These are phyloP conservation scores for Whalleya microplaca DNA, from an alignment of 2,329 filamentous ascomycete genomes.

Conservation along the genomic window DNA sequence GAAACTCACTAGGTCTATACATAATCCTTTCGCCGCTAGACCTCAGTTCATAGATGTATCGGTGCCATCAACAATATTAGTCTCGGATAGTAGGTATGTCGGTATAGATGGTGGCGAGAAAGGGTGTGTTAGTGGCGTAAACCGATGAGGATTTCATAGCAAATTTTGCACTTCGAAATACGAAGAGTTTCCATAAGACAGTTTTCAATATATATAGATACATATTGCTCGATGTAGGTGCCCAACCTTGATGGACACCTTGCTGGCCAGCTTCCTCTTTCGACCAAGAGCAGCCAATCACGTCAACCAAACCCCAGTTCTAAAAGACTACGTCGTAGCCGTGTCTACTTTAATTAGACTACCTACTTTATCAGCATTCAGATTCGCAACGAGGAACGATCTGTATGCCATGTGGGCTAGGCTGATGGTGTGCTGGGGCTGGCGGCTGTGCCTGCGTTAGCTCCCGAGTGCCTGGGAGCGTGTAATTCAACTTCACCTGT, in stretches of 20 bases:
- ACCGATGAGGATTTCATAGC: no score
- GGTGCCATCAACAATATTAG: no score
- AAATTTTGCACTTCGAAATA: no score
- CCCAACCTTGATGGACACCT: constrained; percentile 24
- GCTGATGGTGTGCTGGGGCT: constrained; percentile 6
- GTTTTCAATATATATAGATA: no score
- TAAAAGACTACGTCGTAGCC: neutral
- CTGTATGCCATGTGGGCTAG: neutral
- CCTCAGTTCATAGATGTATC: no score
- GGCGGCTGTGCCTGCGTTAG: constrained; percentile 24
- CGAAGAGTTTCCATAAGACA: no score
- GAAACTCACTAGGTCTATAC: no score
- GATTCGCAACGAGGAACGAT: neutral
- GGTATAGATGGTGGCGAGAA: no score
- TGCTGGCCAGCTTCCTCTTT: constrained; percentile 19
- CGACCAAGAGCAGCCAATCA: constrained; percentile 17
- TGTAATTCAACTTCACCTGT: constrained; percentile 17
- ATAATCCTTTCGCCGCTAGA: no score
- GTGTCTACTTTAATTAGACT: neutral
- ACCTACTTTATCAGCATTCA: neutral
- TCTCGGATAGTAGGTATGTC: no score
- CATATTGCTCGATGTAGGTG: neutral
- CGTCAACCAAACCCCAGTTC: neutral
- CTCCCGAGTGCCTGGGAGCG: constrained; percentile 12
- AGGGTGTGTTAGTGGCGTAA: no score